A percentile compares a stretch with the other conserved stretches of the same genome.
phyloP scores from a whole-genome alignment of 2,329 filamentous ascomycete species.

The Aspergillus pseudoglaucus region DNA sequence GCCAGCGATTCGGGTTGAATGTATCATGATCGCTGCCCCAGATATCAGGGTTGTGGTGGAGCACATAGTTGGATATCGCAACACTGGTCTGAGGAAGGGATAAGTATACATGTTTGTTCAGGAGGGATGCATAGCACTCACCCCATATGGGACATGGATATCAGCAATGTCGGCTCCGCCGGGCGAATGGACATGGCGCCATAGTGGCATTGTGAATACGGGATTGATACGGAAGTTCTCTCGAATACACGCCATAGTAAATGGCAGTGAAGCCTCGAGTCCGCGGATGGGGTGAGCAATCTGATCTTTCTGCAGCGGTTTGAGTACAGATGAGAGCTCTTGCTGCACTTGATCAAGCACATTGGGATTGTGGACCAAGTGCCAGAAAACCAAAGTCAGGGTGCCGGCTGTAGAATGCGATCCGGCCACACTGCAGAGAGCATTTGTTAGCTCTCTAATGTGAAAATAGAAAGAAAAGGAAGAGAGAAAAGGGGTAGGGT shows the following conservation, averaged over 20 bases:
- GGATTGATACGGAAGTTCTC: conserved; percentile 10
- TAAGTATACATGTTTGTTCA: neutral
- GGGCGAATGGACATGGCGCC: conserved; percentile 4
- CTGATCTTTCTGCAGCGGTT: neutral
- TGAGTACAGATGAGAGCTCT: neutral
- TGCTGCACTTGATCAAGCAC: neutral
- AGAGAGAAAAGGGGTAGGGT: no score
- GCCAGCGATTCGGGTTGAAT: conserved; percentile 2
- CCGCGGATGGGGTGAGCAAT: conserved; percentile 3
- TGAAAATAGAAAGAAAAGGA: neutral
- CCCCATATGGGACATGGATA: neutral
- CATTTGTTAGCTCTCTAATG: neutral
- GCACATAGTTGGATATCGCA: neutral
- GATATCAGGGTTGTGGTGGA: conserved; percentile 5
- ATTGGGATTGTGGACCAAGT: conserved; percentile 4
- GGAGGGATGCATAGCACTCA: neutral
- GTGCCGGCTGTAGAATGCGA: conserved; percentile 7
- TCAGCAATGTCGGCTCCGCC: conserved; percentile 6
- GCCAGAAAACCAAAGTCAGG: conserved; percentile 5
- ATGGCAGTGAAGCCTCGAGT: conserved; percentile 4
- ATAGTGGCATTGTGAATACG: conserved; percentile 8
- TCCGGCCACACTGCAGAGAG: conserved; percentile 1
- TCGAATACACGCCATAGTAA: conserved; percentile 9
- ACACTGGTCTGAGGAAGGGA: neutral
- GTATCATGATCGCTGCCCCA: conserved; percentile 4